Base-by-base conservation (phyloP, 163 green algal genomes). In the Chloromonas sp. region DNA sequence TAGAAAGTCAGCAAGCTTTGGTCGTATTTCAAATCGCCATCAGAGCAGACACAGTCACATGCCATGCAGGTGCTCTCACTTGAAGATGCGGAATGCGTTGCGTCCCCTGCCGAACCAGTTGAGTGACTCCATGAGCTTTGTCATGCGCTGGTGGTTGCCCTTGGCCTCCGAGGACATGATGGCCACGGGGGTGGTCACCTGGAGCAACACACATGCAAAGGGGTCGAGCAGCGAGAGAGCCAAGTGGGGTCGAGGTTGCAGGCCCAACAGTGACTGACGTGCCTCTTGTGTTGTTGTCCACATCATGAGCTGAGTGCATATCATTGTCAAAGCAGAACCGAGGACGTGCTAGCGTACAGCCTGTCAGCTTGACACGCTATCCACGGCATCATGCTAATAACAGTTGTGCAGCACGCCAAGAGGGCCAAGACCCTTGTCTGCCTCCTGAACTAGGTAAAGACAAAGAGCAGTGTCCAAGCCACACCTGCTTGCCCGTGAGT, bases 121-220 rank as follows among this genome's bases (percentile, higher is more conserved):
- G 0, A 89, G 78, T 1, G 85, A 70, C 81, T 94, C 88, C 81
- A 98, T 92, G 71, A 99, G 88, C 71, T 87, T 83, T 3, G 60
- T 82, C 71, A 99, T 94, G 59, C 95, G 91, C 60, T 82, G 71
- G 90, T 98, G 91, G 90, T 99, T 99, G 82, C 94, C 95, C 92
- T 99, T 99, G 79, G 96, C 97, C 59, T 97, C 95, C 0, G 89
- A 96, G 3, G 97, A 99, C 97, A 99, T 99, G 86, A 99, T 94
- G 71, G 94, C 97, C 1, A 99, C 89, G 0, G 97, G 97, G 0
- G 97, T 99, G 61, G 90, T 95, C 80, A 94, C 84, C 91, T 97
- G 95, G 15, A 60, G 60, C 15, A 76, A 13, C 60, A 83, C 78
- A 82, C 36, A 62, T 3, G 36, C 36, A 36, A 36, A 36, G 36